A percentile compares a stretch with the other conserved stretches of the same genome.
These are phyloP conservation scores for Salisapilia sapeloensis DNA, from an alignment of 352 stramenopile genomes.

Conservation along the genomic window DNA sequence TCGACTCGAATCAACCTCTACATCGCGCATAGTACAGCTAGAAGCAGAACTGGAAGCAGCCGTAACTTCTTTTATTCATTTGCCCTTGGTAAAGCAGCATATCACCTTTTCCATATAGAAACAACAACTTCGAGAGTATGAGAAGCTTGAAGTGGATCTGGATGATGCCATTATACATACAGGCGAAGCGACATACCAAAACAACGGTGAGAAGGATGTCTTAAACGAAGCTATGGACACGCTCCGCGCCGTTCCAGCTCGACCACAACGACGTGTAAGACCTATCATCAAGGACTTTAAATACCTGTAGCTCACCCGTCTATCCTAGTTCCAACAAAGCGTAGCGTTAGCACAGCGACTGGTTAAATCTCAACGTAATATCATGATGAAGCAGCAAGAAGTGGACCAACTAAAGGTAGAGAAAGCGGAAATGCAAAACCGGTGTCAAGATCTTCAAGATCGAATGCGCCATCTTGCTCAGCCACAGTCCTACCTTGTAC, in stretches of 20 bases:
- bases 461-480: slow-evolving; percentile 41
- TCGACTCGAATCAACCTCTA: slow-evolving; percentile 43
- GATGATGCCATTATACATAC: slow-evolving; percentile 50
- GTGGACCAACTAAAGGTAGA: slow-evolving; percentile 13
- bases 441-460: slow-evolving; percentile 12
- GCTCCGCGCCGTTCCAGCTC: slow-evolving; percentile 46
- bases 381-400: slow-evolving; percentile 17
- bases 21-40: slow-evolving; percentile 34
- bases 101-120: slow-evolving; percentile 12
- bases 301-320: not conserved
- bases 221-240: slow-evolving; percentile 31
- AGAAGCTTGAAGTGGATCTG: slow-evolving; percentile 54
- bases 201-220: slow-evolving; percentile 1
- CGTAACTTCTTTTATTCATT: slow-evolving; percentile 6
- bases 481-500: slow-evolving; percentile 55
- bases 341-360: slow-evolving; percentile 47
- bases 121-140: slow-evolving; percentile 49
- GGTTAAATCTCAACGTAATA: slow-evolving; percentile 41
- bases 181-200: slow-evolving; percentile 5
- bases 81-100: not conserved
- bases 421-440: slow-evolving; percentile 8
- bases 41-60: slow-evolving; percentile 31
- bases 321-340: slow-evolving; percentile 53
- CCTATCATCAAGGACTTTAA: no score
- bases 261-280: slow-evolving; percentile 43